phyloP scores from a whole-genome alignment of 2,329 filamentous ascomycete species.

The Penicillium aurantiogriseum region DNA sequence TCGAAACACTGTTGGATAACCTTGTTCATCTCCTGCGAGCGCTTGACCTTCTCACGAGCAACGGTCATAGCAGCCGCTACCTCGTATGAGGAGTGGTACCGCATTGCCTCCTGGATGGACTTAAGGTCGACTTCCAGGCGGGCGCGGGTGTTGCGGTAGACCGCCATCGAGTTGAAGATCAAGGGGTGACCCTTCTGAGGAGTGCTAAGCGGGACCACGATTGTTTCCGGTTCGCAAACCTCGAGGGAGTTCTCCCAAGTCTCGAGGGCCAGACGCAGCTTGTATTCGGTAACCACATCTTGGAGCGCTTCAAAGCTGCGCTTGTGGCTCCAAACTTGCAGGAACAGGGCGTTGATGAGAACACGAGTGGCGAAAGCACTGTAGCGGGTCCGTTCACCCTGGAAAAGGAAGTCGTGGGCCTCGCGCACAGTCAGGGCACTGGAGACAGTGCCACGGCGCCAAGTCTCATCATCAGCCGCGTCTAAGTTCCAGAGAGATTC shows the following conservation, averaged over 20 bases:
- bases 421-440: constrained; percentile 84
- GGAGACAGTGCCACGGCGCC: constrained; percentile 73
- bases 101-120: constrained; percentile 89
- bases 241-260: constrained; percentile 99
- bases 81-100: constrained; percentile 96
- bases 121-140: constrained; percentile 94
- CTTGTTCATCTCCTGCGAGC: constrained; percentile 96
- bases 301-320: constrained; percentile 95
- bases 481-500: constrained; percentile 93
- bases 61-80: constrained; percentile 96
- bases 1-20: constrained; percentile 97
- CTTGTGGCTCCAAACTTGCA: constrained; percentile 99
- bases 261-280: constrained; percentile 88
- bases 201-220: constrained; percentile 83
- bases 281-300: constrained; percentile 97
- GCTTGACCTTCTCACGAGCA: constrained; percentile 88
- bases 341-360: constrained; percentile 97
- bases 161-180: constrained; percentile 96
- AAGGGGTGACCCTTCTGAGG: constrained; percentile 95
- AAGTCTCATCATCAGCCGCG: constrained; percentile 72
- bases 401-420: constrained; percentile 92
- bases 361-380: constrained; percentile 96
- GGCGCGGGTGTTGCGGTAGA: constrained; percentile 90
- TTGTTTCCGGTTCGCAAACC: constrained; percentile 85
- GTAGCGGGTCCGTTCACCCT: constrained; percentile 85